Base-by-base conservation (phyloP, 352 stramenopile genomes). In the Thalassiosira mediterranea region DNA sequence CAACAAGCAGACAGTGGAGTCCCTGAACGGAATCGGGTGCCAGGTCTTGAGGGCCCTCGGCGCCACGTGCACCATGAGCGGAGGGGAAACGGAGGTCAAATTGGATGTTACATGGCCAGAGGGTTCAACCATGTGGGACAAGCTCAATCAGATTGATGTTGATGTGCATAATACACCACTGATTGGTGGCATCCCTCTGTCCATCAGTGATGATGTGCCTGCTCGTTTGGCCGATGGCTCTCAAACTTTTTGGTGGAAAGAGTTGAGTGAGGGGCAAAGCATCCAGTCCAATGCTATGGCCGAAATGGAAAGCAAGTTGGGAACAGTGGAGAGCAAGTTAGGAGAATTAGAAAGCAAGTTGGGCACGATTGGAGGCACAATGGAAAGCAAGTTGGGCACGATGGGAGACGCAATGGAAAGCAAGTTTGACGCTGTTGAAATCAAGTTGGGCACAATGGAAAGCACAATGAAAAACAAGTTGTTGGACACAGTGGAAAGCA, bases 291-390 rank as follows among this genome's bases (percentile, higher is more conserved):
- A 42, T 7, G 34, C 7, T 7, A 13, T 13, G 34, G 34, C 7
- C 40, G 76, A 57, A 15, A 84, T 85, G 38, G 63, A 61, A 52
- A 77, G 60, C 34, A 88, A 85, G 46, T 23, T 84, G 15, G 48
- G 60, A 31, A 51, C 62, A 19, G 13, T 70, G 1, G 38, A 46
- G 31, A n/a, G n/a, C n/a, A n/a, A n/a, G n/a, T n/a, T n/a, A n/a
- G n/a, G n/a, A n/a, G n/a, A n/a, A n/a, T n/a, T n/a, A n/a, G n/a
- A n/a, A n/a, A n/a, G n/a, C n/a, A n/a, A n/a, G n/a, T n/a, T 26
- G 25, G 52, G 52, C 10, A 25, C 15, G 40, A 49, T 19, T 42
- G 38, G 23, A n/a, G n/a, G n/a, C n/a, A n/a, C n/a, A n/a, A n/a
- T n/a, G n/a, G n/a, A n/a, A n/a, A n/a, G n/a, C n/a, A n/a, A n/a